These are phyloP conservation scores for Prunus kanzakura DNA, from an alignment of 306 rosid species.

Conservation along the genomic window DNA sequence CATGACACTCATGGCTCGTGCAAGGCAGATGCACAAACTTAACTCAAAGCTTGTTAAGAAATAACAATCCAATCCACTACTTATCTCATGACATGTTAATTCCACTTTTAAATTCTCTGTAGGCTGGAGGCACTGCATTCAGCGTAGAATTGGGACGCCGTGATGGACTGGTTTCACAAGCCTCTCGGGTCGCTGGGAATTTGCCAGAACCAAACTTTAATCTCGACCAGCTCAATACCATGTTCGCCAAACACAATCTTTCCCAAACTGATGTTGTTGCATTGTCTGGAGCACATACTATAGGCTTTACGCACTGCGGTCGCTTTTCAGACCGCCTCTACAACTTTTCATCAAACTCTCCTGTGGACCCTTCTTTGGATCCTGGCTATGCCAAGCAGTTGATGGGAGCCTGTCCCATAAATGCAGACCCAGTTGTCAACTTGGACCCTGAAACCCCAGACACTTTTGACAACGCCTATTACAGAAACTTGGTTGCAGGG, in stretches of 20 bases:
- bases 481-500: slow-evolving; percentile 41
- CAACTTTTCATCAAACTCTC: slow-evolving; percentile 33
- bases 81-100: background rate
- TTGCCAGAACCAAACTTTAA: slow-evolving; percentile 54
- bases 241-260: slow-evolving; percentile 47
- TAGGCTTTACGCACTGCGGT: slow-evolving; percentile 69
- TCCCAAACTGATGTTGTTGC: slow-evolving; percentile 69
- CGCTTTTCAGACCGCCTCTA: slow-evolving; percentile 52
- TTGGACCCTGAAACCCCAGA: slow-evolving; percentile 52
- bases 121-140: slow-evolving; percentile 77
- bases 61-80: background rate
- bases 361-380: slow-evolving; percentile 59
- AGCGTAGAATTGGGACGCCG: slow-evolving; percentile 72
- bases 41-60: too few relatives aligned
- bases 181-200: slow-evolving; percentile 52
- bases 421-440: slow-evolving; percentile 40
- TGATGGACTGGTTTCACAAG: slow-evolving; percentile 60
- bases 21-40: too few relatives aligned
- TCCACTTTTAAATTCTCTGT: background rate
- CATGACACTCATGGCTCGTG: background rate
- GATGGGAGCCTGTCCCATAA: slow-evolving; percentile 37
- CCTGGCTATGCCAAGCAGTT: slow-evolving; percentile 41
- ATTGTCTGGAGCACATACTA: slow-evolving; percentile 79
- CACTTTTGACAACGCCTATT: slow-evolving; percentile 59
- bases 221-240: slow-evolving; percentile 44